Evolutionary conservation across 2,329 filamentous ascomycete species (phyloP).

Genomic region (Monilinia aucupariae): DNA sequence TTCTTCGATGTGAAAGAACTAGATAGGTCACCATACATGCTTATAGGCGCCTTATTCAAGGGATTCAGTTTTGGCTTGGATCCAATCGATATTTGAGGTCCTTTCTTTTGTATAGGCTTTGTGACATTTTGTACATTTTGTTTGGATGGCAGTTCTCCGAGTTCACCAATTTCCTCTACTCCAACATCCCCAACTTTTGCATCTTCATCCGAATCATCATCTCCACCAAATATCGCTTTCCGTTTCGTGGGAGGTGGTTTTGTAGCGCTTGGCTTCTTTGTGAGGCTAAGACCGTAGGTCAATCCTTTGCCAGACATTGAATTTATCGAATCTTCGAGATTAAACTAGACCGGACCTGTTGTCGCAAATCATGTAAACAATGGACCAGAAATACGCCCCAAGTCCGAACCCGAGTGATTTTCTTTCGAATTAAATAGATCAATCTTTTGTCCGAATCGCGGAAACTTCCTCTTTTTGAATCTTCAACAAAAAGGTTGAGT

Average conservation of each 20-base stretch:
- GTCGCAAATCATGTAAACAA: constrained; percentile 1
- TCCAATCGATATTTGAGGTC: constrained; percentile 32
- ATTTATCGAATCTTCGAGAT: not conserved
- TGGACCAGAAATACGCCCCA: not conserved
- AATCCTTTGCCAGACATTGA: constrained; percentile 38
- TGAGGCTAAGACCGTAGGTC: constrained; percentile 54
- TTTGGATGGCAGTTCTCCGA: constrained; percentile 46
- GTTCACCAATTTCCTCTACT: constrained; percentile 55
- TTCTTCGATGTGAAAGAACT: constrained; percentile 57
- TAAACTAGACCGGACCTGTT: not conserved
- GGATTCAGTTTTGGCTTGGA: constrained; percentile 24
- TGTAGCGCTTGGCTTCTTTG: constrained; percentile 47
- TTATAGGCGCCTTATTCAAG: constrained; percentile 35
- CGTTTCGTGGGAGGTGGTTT: constrained; percentile 47
- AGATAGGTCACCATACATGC: constrained; percentile 61
- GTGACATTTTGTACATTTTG: constrained; percentile 28
- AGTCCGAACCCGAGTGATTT: not conserved
- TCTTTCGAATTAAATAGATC: not conserved
- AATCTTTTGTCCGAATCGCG: not conserved
- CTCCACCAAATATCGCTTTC: constrained; percentile 55
- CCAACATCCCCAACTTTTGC: constrained; percentile 36
- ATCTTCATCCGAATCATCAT: constrained; percentile 53
- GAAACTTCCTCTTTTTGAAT: not conserved
- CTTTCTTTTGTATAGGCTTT: constrained; percentile 35
- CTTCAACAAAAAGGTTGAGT: not conserved